phyloP scores from a whole-genome alignment of 805 yeast species.

The Sugiyamaella lignohabitans region DNA sequence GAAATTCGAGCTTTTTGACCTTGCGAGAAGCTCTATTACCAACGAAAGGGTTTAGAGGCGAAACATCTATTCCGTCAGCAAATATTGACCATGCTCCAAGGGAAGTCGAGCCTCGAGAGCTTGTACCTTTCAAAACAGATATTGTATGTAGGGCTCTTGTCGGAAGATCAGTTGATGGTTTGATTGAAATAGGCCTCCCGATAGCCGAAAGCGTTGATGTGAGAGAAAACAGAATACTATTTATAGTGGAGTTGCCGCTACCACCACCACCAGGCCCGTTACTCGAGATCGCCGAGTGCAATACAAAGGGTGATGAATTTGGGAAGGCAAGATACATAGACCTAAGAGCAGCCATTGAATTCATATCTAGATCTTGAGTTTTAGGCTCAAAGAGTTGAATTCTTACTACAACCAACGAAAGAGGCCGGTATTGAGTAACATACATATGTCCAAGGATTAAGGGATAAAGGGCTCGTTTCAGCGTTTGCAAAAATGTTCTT shows the following conservation, averaged over 20 bases:
- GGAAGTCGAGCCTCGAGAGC: slow-evolving; percentile 50
- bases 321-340: slow-evolving; percentile 68
- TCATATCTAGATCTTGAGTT: background rate
- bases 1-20: too few relatives aligned
- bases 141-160: slow-evolving; percentile 47
- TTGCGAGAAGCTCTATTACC: background rate
- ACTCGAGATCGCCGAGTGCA: slow-evolving; percentile 47
- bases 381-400: slow-evolving; percentile 58
- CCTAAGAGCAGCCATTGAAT: slow-evolving; percentile 39
- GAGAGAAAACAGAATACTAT: slow-evolving; percentile 54
- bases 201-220: slow-evolving; percentile 47
- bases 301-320: slow-evolving; percentile 55
- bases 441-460: slow-evolving; percentile 43
- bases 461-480: slow-evolving; percentile 40
- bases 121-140: slow-evolving; percentile 53
- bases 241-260: slow-evolving; percentile 33
- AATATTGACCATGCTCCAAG: slow-evolving; percentile 67
- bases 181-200: slow-evolving; percentile 38
- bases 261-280: background rate
- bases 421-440: slow-evolving; percentile 56
- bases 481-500: slow-evolving; percentile 41
- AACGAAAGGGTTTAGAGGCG: slow-evolving; percentile 44
- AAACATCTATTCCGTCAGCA: slow-evolving; percentile 60
- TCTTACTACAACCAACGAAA: slow-evolving; percentile 55
- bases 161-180: slow-evolving; percentile 33